A percentile compares a stretch with the other conserved stretches of the same genome.
phyloP scores from a whole-genome alignment of 2,329 filamentous ascomycete species.

The Bimuria novae-zelandiae region DNA sequence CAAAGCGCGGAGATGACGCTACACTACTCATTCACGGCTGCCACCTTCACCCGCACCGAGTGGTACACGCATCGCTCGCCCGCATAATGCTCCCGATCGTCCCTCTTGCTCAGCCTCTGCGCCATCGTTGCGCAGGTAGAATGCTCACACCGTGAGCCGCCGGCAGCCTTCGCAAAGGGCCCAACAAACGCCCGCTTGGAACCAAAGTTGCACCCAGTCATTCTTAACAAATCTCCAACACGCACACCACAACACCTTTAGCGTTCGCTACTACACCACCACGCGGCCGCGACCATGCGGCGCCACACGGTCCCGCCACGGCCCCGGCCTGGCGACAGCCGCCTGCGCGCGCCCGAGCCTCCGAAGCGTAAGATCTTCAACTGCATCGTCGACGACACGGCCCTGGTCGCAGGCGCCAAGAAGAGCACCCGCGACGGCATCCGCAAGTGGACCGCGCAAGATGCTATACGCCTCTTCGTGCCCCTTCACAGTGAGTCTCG shows the following conservation, averaged over 20 bases:
- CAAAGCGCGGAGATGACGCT: background rate
- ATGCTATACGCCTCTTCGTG: conserved; percentile 56
- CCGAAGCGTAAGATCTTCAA: conserved; percentile 56
- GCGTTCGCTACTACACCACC: conserved; percentile 10
- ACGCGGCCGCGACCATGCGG: conserved; percentile 31
- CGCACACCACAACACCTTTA: background rate
- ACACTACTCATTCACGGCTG: background rate
- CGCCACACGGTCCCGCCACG: conserved; percentile 37
- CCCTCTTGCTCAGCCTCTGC: conserved; percentile 28
- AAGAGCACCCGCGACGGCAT: conserved; percentile 58
- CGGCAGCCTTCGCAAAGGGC: conserved; percentile 20
- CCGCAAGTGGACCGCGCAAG: conserved; percentile 56
- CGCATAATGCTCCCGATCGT: conserved; percentile 26
- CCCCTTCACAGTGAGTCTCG: conserved; percentile 54
- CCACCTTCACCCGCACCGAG: conserved; percentile 9
- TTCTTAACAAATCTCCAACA: conserved; percentile 8
- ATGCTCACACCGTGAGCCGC: conserved; percentile 36
- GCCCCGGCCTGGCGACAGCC: conserved; percentile 30
- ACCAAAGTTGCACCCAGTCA: conserved; percentile 6
- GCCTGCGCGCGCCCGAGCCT: conserved; percentile 33
- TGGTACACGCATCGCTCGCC: conserved; percentile 16
- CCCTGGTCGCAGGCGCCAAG: conserved; percentile 56
- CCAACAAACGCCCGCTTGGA: conserved; percentile 25
- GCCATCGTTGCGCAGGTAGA: conserved; percentile 23
- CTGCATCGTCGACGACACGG: conserved; percentile 59